Conservation (phyloP, 768 basidiomycete species). For the Trametes villosa region DNA sequence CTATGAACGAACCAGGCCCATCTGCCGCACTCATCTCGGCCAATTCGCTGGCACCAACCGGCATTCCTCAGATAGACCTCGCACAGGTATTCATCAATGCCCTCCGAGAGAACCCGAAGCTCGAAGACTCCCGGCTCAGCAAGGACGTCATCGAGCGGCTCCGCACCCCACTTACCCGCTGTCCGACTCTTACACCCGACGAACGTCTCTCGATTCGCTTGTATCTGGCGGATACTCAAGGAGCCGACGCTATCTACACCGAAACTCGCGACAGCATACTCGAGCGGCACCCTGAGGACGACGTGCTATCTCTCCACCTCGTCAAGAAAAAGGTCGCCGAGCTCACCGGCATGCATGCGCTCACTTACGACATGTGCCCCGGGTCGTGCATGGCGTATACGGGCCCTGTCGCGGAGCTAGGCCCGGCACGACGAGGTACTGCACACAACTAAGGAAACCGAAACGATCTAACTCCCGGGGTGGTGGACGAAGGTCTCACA, state of each 20-base stretch:
- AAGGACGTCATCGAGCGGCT: not conserved
- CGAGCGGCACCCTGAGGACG: not conserved
- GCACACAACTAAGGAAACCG: too few species aligned
- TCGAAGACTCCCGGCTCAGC: not conserved
- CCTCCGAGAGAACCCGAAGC: not conserved
- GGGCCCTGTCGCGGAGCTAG: slow-evolving; percentile 38
- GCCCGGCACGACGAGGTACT: too few species aligned
- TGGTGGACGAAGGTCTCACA: too few species aligned
- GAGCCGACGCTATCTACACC: not conserved
- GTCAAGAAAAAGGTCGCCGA: slow-evolving; percentile 1
- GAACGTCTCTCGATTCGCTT: not conserved
- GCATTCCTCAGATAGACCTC: slow-evolving; percentile 33
- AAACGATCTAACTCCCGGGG: too few species aligned
- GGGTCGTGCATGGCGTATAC: slow-evolving; percentile 46
- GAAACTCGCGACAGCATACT: not conserved
- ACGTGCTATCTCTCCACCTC: not conserved
- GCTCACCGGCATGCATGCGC: slow-evolving; percentile 33
- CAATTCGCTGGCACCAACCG: too few species aligned
- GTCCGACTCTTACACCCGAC: not conserved
- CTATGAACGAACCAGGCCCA: too few species aligned
- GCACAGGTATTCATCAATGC: not conserved
- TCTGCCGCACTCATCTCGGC: too few species aligned
- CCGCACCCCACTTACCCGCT: not conserved
- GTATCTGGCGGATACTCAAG: not conserved
- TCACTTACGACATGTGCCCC: slow-evolving; percentile 45